Percentiles rank a stretch among this genome's conserved stretches.
phyloP scores from a whole-genome alignment of 2,329 filamentous ascomycete species.

The Fusarium begoniae region DNA sequence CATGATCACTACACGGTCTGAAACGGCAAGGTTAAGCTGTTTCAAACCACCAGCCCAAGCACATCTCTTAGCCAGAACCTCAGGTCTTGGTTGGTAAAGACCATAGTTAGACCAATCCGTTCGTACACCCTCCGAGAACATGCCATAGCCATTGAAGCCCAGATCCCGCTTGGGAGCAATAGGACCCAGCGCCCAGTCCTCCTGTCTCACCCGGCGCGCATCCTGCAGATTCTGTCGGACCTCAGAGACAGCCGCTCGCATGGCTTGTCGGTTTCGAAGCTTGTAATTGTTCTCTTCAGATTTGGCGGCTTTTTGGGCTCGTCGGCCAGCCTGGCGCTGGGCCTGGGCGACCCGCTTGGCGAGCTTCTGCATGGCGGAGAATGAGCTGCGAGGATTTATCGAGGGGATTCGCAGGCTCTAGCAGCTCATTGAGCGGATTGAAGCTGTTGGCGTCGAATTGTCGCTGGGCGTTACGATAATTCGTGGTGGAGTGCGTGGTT shows the following conservation, averaged over 20 bases:
- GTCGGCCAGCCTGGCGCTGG: constrained; percentile 68
- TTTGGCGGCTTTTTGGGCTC: constrained; percentile 52
- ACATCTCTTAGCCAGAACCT: constrained; percentile 55
- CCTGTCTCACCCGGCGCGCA: constrained; percentile 64
- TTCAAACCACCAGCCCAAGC: constrained; percentile 65
- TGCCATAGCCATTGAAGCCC: constrained; percentile 70
- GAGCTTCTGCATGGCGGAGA: constrained; percentile 73
- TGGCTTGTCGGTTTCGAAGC: constrained; percentile 45
- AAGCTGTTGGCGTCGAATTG: constrained; percentile 37
- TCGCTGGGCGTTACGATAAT: constrained; percentile 38
- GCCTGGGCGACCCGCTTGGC: constrained; percentile 72
- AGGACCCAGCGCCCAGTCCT: constrained; percentile 82
- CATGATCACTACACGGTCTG: constrained; percentile 85
- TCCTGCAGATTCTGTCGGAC: constrained; percentile 49
- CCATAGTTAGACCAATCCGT: constrained; percentile 49
- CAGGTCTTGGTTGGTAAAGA: constrained; percentile 41
- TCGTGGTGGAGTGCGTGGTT: constrained; percentile 38
- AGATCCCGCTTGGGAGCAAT: constrained; percentile 80
- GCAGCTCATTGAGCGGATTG: constrained; percentile 39
- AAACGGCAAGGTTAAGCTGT: constrained; percentile 69
- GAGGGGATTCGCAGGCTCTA: constrained; percentile 32
- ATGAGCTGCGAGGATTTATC: constrained; percentile 14
- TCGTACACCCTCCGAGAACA: constrained; percentile 53
- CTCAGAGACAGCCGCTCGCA: constrained; percentile 46
- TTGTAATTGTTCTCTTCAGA: constrained; percentile 43